phyloP scores from a whole-genome alignment of 768 basidiomycete genomes.

The Pisolithus orientalis region DNA sequence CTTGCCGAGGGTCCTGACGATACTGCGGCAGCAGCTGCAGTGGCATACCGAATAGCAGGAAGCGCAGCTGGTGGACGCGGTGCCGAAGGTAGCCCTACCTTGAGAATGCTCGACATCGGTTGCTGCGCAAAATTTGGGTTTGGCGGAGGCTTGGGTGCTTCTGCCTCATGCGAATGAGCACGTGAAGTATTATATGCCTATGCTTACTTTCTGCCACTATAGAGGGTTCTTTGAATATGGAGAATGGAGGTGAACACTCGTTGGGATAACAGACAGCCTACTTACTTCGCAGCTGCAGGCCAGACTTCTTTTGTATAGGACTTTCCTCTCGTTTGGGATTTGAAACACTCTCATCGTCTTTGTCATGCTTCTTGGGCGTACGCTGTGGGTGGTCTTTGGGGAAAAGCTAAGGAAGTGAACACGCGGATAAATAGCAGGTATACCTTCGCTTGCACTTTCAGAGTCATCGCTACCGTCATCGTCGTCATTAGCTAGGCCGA shows the following conservation, averaged over 20 bases:
- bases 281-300: constrained; percentile 67
- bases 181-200: neutral
- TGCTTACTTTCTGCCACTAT: constrained; percentile 53
- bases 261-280: constrained; percentile 11
- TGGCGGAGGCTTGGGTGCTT: constrained; percentile 58
- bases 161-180: constrained; percentile 3
- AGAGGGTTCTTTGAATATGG: constrained; percentile 50
- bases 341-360: constrained; percentile 69
- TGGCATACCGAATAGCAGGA: constrained; percentile 84
- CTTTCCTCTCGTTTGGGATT: constrained; percentile 73
- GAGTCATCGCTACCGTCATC: constrained; percentile 72
- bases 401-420: neutral
- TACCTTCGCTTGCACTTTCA: constrained; percentile 69
- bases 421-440: neutral
- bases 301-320: constrained; percentile 74
- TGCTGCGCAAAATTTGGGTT: constrained; percentile 78
- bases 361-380: constrained; percentile 62
- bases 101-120: constrained; percentile 70
- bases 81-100: constrained; percentile 58
- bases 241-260: constrained; percentile 9
- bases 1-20: constrained; percentile 29
- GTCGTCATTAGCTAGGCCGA: constrained; percentile 66
- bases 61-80: constrained; percentile 47
- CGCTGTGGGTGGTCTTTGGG: constrained; percentile 56
- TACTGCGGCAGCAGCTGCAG: constrained; percentile 66